Conservation (phyloP, 768 basidiomycete genomes). For the Cubamyces lactineus region DNA sequence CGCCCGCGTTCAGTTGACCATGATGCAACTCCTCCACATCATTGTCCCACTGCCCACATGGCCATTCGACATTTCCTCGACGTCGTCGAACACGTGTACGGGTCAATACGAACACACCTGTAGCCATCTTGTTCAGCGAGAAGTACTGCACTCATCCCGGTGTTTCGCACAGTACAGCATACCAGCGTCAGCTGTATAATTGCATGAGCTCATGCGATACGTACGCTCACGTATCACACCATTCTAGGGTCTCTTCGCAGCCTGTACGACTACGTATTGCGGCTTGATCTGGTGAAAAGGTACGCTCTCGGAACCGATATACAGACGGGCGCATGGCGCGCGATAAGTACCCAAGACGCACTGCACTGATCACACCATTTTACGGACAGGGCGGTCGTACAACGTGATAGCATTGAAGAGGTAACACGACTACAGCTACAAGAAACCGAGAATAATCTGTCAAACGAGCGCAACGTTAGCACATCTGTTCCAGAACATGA, state of each 20-base stretch:
- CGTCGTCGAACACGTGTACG: too few relatives aligned
- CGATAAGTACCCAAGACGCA: not conserved
- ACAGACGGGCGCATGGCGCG: not conserved
- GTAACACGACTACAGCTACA: conserved; percentile 26
- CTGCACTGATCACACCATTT: not conserved
- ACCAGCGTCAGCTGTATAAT: too few relatives aligned
- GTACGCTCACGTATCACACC: too few relatives aligned
- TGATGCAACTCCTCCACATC: too few relatives aligned
- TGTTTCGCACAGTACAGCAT: too few relatives aligned
- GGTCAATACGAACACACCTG: too few relatives aligned
- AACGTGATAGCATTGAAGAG: conserved; percentile 18
- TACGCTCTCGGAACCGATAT: not conserved
- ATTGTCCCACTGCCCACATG: too few relatives aligned
- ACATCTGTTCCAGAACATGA: not conserved
- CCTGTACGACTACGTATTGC: too few relatives aligned
- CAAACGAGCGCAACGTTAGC: not conserved
- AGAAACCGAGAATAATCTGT: conserved; percentile 26
- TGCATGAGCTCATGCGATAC: too few relatives aligned
- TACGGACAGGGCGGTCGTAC: conserved; percentile 5
- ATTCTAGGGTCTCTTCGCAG: too few relatives aligned
- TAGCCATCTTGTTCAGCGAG: not conserved
- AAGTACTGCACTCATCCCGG: not conserved
- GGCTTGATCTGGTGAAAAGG: too few relatives aligned
- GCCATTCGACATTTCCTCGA: not conserved
- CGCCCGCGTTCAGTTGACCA: not conserved